Conservation (phyloP, 495 filamentous ascomycete genomes). For the Hypoxylon fragiforme region DNA sequence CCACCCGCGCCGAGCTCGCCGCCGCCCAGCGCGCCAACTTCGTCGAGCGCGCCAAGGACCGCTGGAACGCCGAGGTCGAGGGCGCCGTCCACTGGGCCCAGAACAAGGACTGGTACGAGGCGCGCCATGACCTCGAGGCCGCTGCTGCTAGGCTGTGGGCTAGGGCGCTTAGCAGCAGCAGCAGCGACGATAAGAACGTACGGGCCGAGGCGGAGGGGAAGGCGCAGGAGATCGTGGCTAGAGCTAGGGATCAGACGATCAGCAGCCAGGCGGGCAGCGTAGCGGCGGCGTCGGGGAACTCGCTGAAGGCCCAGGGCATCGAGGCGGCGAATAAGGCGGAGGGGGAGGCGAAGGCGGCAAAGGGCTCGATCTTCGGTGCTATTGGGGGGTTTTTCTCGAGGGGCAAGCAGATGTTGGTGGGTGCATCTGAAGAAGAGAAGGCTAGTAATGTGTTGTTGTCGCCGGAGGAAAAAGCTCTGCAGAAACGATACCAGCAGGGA, state of each 20-base stretch:
- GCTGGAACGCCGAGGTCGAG: conserved; percentile 79
- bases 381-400: conserved; percentile 41
- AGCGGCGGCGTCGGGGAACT: conserved; percentile 36
- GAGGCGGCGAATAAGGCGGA: conserved; percentile 13
- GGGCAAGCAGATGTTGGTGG: conserved; percentile 38
- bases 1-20: conserved; percentile 46
- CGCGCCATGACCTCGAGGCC: conserved; percentile 58
- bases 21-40: conserved; percentile 52
- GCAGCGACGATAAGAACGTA: no score
- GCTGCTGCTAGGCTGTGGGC: conserved; percentile 39
- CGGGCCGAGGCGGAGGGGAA: conserved; percentile 11
- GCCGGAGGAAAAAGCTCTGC: conserved; percentile 49
- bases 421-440: conserved; percentile 38
- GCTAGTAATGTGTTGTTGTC: conserved; percentile 41
- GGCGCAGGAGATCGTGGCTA: conserved; percentile 4
- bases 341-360: conserved; percentile 35
- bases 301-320: conserved; percentile 30
- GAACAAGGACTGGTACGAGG: conserved; percentile 63
- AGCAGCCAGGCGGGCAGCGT: conserved; percentile 33
- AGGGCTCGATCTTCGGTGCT: conserved; percentile 34
- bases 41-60: conserved; percentile 71
- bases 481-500: conserved; percentile 51
- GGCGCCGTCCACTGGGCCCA: conserved; percentile 67
- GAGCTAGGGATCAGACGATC: conserved; percentile 13
- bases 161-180: conserved; percentile 25